These are phyloP conservation scores for Penicillium vulpinum DNA, from an alignment of 2,329 filamentous ascomycete genomes.

Conservation along the genomic window DNA sequence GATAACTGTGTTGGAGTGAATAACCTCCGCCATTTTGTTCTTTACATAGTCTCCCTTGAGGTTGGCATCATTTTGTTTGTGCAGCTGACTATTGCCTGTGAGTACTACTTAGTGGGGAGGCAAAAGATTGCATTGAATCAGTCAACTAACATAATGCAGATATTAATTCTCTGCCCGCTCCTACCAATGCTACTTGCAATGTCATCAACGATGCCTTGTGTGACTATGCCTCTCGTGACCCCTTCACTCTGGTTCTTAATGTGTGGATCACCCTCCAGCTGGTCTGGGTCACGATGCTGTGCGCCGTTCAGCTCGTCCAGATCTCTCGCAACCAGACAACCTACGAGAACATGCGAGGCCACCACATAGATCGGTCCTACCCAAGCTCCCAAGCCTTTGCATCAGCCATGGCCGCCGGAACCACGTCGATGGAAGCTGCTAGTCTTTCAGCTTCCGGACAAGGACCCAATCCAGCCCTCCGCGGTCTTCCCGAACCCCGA, in stretches of 20 bases:
- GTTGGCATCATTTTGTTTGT: constrained; percentile 72
- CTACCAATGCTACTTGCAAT: constrained; percentile 61
- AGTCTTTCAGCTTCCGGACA: constrained; percentile 68
- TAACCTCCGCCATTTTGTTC: constrained; percentile 92
- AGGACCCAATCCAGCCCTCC: constrained; percentile 59
- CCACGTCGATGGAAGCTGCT: constrained; percentile 64
- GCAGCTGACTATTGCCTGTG: constrained; percentile 71
- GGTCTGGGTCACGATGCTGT: constrained; percentile 95
- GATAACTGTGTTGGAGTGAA: constrained; percentile 95
- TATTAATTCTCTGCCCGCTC: constrained; percentile 59
- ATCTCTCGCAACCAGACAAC: constrained; percentile 92
- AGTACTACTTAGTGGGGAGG: constrained; percentile 33
- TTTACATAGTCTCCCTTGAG: constrained; percentile 80
- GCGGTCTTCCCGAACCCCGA: constrained; percentile 51
- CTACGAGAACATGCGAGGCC: constrained; percentile 90
- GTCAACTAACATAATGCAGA: constrained; percentile 48
- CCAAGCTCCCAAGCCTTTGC: constrained; percentile 61
- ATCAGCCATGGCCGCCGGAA: constrained; percentile 68
- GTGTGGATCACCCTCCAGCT: constrained; percentile 83
- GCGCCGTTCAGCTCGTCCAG: constrained; percentile 90
- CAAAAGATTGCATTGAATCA: neutral
- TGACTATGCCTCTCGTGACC: constrained; percentile 72
- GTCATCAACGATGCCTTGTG: constrained; percentile 75
- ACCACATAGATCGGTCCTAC: constrained; percentile 60
- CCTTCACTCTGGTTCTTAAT: constrained; percentile 77